Evolutionary conservation across 2,329 filamentous ascomycete species (phyloP), one percentile per base, ranked within the genome.

Genomic region (Samsoniella hepiali): DNA sequence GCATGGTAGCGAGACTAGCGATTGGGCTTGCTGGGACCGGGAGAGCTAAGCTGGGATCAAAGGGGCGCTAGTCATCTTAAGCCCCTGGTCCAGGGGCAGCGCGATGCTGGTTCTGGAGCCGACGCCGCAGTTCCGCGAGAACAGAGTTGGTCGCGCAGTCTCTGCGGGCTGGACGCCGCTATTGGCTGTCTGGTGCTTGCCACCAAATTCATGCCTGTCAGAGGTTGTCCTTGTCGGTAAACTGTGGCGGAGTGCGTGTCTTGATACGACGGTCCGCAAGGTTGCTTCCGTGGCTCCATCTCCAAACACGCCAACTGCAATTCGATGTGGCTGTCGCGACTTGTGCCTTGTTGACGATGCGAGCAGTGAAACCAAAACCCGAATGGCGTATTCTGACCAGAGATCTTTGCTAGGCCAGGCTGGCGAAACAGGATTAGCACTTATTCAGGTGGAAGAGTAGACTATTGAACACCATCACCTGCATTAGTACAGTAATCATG

Each of bases 381-480:
- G 27, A 36, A 40, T 7, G 17, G 56, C 27, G 32, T 38, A 5
- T 45, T 44, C n/a, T 10, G 40, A 22, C 7, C 34, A 17, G 15
- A 32, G 38, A 34, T 53, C 15, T 3, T 44, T 13, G 7, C 29
- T 17, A 6, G 36, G n/a, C 22, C 3, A 36, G 57, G n/a, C 34
- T 29, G 4, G n/a, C 13, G 22, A n/a, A 45, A 49, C 13, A 11
- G 1, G 36, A 58, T 50, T 29, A n/a, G 44, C n/a, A 49, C 45
- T 31, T 58, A 17, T 40, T 44, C 56, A 47, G 47, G 49, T 58
- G 56, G 38, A 6, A 4, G 32, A 34, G 17, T 13, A 45, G 47
- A 54, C 58, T 61, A 42, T 61, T 63, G 60, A 54, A n/a, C 11
- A 15, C 42, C 49, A 60, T 60, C 63, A 63, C 49, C 60, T 56